These are phyloP conservation scores for Spinacia oleracea DNA, from an alignment of 179 eudicot genomes.

Conservation along the genomic window DNA sequence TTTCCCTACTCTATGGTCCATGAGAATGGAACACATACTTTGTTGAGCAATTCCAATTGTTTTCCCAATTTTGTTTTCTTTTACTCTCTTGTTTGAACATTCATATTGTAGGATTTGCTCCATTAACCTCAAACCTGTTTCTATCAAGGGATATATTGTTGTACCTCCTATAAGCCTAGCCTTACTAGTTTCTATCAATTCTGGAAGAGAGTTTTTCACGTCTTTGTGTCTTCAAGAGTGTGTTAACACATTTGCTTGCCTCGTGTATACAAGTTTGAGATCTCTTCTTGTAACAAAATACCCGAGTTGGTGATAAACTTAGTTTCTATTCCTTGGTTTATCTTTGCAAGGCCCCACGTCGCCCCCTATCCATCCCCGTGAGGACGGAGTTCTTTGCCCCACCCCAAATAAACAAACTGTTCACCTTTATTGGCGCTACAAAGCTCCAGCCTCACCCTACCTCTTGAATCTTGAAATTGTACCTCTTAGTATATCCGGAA, in stretches of 20 bases:
- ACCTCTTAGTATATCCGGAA: background rate
- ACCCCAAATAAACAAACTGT: background rate
- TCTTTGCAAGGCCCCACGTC: background rate
- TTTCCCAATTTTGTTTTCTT: background rate
- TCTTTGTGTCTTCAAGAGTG: constrained; percentile 2
- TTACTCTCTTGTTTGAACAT: background rate
- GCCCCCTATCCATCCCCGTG: background rate
- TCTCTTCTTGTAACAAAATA: background rate
- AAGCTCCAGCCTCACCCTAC: background rate
- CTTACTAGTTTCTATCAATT: background rate
- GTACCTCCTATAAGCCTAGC: background rate
- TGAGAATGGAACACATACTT: background rate
- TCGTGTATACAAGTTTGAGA: background rate
- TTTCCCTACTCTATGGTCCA: background rate
- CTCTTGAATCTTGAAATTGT: background rate
- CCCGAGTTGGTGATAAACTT: background rate
- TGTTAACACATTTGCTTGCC: background rate
- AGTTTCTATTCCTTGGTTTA: background rate
- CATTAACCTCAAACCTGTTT: background rate
- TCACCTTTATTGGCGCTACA: background rate
- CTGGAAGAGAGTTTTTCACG: background rate
- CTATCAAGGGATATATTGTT: background rate
- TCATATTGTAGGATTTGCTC: background rate
- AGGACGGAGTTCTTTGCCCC: background rate
- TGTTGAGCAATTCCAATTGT: background rate